These are phyloP conservation scores for Peronospora tabacina DNA, from an alignment of 352 stramenopile species.

Conservation along the genomic window DNA sequence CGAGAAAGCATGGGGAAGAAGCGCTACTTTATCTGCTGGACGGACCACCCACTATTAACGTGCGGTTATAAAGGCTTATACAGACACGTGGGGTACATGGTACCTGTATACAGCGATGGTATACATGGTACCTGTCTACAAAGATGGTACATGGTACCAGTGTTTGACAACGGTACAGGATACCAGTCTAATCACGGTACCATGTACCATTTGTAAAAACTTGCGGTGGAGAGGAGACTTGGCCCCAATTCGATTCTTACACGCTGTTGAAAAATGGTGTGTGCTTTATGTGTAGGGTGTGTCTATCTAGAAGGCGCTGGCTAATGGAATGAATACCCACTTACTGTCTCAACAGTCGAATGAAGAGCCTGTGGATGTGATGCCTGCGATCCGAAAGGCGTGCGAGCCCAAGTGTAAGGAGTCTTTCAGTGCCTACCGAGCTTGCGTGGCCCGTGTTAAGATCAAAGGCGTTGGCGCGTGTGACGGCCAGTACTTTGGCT, in stretches of 20 bases:
- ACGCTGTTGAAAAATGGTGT: conserved; percentile 25
- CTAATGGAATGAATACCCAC: no score
- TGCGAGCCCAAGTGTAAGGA: conserved; percentile 89
- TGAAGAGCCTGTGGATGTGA: conserved; percentile 90
- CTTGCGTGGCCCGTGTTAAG: conserved; percentile 87
- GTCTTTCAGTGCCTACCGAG: conserved; percentile 86
- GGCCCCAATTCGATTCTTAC: not conserved
- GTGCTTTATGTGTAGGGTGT: not conserved
- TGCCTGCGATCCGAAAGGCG: conserved; percentile 87
- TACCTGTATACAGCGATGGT: not conserved
- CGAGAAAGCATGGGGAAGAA: conserved; percentile 48
- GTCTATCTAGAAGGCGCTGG: not conserved
- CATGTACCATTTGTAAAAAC: conserved; percentile 1
- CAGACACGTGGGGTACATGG: not conserved
- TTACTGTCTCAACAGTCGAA: conserved; percentile 28
- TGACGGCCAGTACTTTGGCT: conserved; percentile 94
- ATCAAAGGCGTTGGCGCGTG: conserved; percentile 89
- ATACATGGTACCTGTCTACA: not conserved
- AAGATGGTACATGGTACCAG: not conserved
- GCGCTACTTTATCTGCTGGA: conserved; percentile 9
- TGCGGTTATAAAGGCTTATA: not conserved
- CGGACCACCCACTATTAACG: conserved; percentile 7
- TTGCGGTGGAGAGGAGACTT: not conserved
- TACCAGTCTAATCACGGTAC: not conserved
- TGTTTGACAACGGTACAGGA: not conserved